Conservation (phyloP, 306 rosid species). For the Inga oerstediana region DNA sequence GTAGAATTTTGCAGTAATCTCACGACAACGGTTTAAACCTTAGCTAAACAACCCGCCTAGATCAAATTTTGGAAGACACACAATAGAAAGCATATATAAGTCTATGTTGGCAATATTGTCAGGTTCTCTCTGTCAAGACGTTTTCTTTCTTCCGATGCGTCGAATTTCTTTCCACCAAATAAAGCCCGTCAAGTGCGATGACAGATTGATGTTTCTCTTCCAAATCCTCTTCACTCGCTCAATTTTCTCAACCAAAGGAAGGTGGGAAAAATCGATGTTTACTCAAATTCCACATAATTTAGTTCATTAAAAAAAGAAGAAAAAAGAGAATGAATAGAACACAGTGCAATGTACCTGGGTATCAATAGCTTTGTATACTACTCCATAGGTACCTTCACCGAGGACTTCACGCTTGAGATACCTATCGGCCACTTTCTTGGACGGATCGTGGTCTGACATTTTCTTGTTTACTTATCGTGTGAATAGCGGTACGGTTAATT, state of each 20-base stretch:
- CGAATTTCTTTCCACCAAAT: not conserved
- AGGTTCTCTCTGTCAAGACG: conserved; percentile 18
- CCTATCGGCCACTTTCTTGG: conserved; percentile 73
- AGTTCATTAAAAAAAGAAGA: not conserved
- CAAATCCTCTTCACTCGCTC: conserved; percentile 9
- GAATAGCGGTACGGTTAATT: not conserved
- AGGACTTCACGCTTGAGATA: conserved; percentile 71
- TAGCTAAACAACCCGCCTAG: not conserved
- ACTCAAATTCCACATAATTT: conserved; percentile 10
- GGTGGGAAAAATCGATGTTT: not conserved
- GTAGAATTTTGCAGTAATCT: not conserved
- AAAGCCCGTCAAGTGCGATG: not conserved
- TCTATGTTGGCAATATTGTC: not conserved
- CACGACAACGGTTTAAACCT: not conserved
- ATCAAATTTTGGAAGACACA: not conserved
- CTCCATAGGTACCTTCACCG: conserved; percentile 80
- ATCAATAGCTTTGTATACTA: conserved; percentile 75
- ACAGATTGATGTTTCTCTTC: conserved; percentile 22
- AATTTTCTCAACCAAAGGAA: conserved; percentile 8
- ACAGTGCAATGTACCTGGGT: conserved; percentile 47
- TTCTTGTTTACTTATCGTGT: not conserved
- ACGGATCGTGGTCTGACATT: conserved; percentile 44
- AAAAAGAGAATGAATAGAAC: not conserved
- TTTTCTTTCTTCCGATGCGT: not conserved
- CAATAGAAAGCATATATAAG: not conserved